Evolutionary conservation across 2,329 filamentous ascomycete species (phyloP).

Genomic region (Phialophora macrospora): DNA sequence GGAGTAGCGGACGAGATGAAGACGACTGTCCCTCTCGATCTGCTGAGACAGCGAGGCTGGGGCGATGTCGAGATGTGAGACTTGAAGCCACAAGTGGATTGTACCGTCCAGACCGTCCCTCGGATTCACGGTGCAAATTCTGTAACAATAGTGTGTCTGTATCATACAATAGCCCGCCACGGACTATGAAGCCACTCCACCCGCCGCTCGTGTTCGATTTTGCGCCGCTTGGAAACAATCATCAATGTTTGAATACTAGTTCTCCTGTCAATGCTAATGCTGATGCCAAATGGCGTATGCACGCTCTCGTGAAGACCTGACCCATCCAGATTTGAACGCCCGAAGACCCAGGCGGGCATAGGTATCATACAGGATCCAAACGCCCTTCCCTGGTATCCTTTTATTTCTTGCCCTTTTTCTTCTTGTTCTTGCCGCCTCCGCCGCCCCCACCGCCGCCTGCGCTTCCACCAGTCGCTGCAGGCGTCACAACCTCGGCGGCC

Average conservation of each 20-base stretch:
- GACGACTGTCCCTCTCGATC: conserved; percentile 27
- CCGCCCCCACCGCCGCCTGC: conserved; percentile 34
- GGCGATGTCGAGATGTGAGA: conserved; percentile 20
- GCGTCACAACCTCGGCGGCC: conserved; percentile 40
- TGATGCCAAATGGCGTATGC: neutral
- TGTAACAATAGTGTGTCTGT: neutral
- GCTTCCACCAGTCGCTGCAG: conserved; percentile 9
- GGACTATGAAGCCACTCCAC: neutral
- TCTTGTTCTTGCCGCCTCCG: conserved; percentile 49
- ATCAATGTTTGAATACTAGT: neutral
- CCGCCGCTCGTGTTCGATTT: neutral
- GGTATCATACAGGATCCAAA: conserved; percentile 9
- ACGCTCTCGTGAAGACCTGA: neutral
- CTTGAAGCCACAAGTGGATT: neutral
- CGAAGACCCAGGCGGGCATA: neutral
- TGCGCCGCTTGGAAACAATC: neutral
- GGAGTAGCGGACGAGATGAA: conserved; percentile 48
- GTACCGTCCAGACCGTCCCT: too few species aligned
- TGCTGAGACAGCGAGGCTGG: conserved; percentile 29
- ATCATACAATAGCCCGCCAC: neutral
- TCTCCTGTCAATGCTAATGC: conserved; percentile 1
- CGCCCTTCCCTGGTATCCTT: neutral
- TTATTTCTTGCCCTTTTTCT: conserved; percentile 56
- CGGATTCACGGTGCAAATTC: neutral
- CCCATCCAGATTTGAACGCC: neutral